A percentile compares a stretch with the other conserved stretches of the same genome.
Conservation (phyloP, 371 early-diverging fungal species). For the Mucor irregularis region DNA sequence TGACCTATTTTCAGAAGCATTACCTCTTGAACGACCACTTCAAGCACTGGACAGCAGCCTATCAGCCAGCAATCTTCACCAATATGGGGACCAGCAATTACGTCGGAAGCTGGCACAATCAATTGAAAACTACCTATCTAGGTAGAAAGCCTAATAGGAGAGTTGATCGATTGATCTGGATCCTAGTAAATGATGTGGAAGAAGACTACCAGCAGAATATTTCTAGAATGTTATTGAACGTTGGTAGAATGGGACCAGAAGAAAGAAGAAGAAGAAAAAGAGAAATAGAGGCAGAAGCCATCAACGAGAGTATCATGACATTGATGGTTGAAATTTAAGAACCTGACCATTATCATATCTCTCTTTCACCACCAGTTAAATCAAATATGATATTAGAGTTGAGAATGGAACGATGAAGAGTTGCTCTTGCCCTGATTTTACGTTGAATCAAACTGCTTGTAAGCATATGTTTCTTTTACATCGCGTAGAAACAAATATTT, state of each 20-base stretch:
- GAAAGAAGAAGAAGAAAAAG: no score
- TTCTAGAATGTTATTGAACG: neutral
- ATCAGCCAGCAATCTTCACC: constrained; percentile 1
- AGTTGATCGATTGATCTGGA: no score
- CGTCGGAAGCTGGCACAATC: constrained; percentile 1
- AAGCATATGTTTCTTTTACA: neutral
- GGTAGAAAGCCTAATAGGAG: neutral
- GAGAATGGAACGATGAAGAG: neutral
- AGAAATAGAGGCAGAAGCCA: no score
- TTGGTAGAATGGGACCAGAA: no score
- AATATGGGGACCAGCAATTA: constrained; percentile 9
- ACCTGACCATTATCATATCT: neutral
- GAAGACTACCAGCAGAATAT: neutral
- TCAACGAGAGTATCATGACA: no score
- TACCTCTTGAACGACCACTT: neutral
- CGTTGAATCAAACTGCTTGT: neutral
- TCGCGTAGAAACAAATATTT: no score
- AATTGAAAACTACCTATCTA: neutral
- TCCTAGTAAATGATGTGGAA: no score
- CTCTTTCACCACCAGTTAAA: neutral
- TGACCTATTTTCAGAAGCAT: neutral
- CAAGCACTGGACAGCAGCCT: neutral
- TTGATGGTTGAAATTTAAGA: neutral
- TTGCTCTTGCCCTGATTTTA: neutral
- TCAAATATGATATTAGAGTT: neutral